Evolutionary conservation across 306 rosid species (phyloP), one percentile per base, ranked within the genome.

Genomic region (Sechiopsis laciniata): DNA sequence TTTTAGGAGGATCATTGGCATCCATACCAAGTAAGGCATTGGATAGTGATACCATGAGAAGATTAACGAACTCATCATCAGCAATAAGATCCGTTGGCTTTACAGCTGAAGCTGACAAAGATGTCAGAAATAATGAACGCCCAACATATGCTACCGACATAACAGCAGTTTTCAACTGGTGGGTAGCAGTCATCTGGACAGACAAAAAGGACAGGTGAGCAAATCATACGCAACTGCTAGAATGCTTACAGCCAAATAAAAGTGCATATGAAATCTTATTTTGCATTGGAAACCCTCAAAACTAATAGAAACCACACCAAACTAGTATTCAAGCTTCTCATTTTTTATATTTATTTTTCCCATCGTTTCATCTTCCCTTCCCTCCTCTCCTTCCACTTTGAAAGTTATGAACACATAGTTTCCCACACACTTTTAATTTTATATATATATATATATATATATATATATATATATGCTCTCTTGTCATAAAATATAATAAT

Each of bases 21-120:
- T 95, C 99, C 97, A 95, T 91, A 71, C 99, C 99, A 79, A 95
- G 97, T 78, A 95, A 82, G 51, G 97, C 99, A 81, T 95, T 95
- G 73, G 99, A 95, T 72, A 95, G 79, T 54, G 99, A 91, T 86
- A 89, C 86, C 87, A 86, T 90, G 84, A 95, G 80, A 85, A 95
- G 92, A 83, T 95, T 87, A 61, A 84, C 72, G 64, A 81, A 91
- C 69, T 79, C 64, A 67, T 84, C 92, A 78, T 80, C 89, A 76
- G 79, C 84, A 76, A 86, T 90, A 85, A 76, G 61, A 83, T 85
- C 91, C 57, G 73, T 74, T 64, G 80, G 60, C 74, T 84, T 84
- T 55, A 63, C 78, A 50, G 85, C 80, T 75, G 91, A 82, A 77
- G 84, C 72, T 64, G 96, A 88, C 68, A 88, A 76, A 64, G 96